Percentiles rank a stretch among this genome's conserved stretches.
Conservation (phyloP, 2,329 filamentous ascomycete species). For the Colletotrichum sp. region DNA sequence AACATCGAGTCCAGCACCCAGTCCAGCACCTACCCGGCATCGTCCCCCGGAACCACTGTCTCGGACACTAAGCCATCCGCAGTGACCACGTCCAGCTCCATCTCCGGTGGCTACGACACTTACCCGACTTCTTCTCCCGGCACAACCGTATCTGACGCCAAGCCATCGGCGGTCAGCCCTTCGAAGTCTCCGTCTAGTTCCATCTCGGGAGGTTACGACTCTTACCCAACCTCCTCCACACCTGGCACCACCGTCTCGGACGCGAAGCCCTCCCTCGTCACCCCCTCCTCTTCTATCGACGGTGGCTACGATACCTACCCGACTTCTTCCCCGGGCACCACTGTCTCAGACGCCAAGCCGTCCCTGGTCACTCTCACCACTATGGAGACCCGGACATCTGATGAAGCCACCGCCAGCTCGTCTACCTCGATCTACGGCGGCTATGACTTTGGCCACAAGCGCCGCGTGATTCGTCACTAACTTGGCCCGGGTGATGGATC, state of each 20-base stretch:
- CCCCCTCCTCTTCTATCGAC: too few species aligned
- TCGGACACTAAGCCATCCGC: background rate
- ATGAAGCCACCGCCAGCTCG: background rate
- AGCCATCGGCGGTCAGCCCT: background rate
- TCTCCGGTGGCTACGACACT: background rate
- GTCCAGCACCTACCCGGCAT: background rate
- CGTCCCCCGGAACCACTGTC: background rate
- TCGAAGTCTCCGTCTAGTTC: background rate
- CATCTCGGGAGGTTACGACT: background rate
- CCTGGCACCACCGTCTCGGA: background rate
- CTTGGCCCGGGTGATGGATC: accelerated
- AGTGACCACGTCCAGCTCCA: background rate
- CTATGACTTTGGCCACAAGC: background rate
- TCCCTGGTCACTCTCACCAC: slow-evolving; percentile 2
- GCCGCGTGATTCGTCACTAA: background rate
- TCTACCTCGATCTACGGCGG: background rate
- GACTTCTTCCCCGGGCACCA: too few species aligned
- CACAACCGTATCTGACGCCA: background rate
- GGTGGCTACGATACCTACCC: too few species aligned
- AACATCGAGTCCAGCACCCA: too few species aligned
- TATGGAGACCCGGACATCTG: background rate
- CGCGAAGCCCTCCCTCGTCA: background rate
- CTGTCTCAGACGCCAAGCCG: background rate
- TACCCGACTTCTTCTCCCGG: background rate
- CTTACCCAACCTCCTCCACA: background rate